Percentiles rank a stretch among this genome's conserved stretches.
These are phyloP conservation scores for Eutrema salsugineum DNA, from an alignment of 441 rosid genomes.

Conservation along the genomic window DNA sequence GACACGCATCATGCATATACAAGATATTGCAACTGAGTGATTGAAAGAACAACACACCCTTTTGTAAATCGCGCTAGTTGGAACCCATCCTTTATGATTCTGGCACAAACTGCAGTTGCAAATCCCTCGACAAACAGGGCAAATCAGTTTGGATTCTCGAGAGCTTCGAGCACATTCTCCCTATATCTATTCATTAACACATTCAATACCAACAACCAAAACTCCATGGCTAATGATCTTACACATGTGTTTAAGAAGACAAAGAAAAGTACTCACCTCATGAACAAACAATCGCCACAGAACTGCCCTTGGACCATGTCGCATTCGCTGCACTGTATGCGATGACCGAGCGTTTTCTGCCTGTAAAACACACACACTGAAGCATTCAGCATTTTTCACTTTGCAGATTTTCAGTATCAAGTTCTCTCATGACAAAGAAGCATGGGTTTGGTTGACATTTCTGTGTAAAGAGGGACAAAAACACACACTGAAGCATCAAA, in stretches of 20 bases:
- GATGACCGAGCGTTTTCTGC: slow-evolving; percentile 92
- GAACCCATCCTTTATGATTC: slow-evolving; percentile 79
- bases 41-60: slow-evolving; percentile 40
- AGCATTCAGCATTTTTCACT: background rate
- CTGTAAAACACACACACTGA: slow-evolving; percentile 35
- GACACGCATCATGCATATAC: too few species aligned
- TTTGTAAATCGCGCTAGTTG: slow-evolving; percentile 68
- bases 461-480: background rate
- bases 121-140: slow-evolving; percentile 88
- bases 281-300: slow-evolving; percentile 91
- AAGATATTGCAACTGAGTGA: background rate
- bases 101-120: slow-evolving; percentile 94
- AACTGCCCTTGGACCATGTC: slow-evolving; percentile 81
- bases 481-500: background rate
- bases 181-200: slow-evolving; percentile 56
- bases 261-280: slow-evolving; percentile 49
- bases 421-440: background rate
- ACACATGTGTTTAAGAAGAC: background rate
- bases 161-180: slow-evolving; percentile 89
- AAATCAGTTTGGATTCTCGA: slow-evolving; percentile 67
- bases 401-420: background rate
- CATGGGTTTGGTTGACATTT: background rate
- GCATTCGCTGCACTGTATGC: slow-evolving; percentile 67
- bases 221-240: background rate
- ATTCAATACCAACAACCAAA: background rate